Conservation (phyloP, 2,329 filamentous ascomycete species). For the Epichloe glyceriae region DNA sequence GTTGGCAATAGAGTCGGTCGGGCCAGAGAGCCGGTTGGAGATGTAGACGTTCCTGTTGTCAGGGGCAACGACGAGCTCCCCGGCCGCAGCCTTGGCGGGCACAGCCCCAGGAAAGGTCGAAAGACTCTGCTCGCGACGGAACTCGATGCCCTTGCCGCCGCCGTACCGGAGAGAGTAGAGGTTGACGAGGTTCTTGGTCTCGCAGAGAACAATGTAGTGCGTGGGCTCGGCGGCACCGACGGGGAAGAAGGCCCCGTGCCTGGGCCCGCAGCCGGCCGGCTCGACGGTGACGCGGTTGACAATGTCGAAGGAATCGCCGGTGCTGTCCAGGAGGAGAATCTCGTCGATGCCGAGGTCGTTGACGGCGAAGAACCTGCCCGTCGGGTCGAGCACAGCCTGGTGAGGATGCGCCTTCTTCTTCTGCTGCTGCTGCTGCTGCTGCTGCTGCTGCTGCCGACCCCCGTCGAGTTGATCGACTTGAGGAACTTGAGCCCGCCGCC, state of each 20-base stretch:
- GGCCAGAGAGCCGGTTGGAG: slow-evolving; percentile 35
- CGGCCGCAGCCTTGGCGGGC: slow-evolving; percentile 27
- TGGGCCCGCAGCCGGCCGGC: slow-evolving; percentile 31
- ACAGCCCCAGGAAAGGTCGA: slow-evolving; percentile 27
- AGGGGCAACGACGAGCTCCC: slow-evolving; percentile 29
- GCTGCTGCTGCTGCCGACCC: slow-evolving; percentile 10
- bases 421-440: slow-evolving; percentile 15
- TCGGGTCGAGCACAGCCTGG: slow-evolving; percentile 34
- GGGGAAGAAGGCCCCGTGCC: slow-evolving; percentile 36
- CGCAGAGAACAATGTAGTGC: slow-evolving; percentile 35
- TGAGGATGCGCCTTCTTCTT: slow-evolving; percentile 29
- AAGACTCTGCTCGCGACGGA: slow-evolving; percentile 24
- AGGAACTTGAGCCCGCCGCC: slow-evolving; percentile 23
- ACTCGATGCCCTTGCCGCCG: slow-evolving; percentile 18
- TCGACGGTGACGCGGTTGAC: slow-evolving; percentile 20
- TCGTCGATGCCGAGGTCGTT: slow-evolving; percentile 37
- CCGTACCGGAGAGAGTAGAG: slow-evolving; percentile 29
- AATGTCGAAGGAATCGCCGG: slow-evolving; percentile 26
- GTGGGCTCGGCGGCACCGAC: slow-evolving; percentile 20
- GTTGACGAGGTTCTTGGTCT: slow-evolving; percentile 31
- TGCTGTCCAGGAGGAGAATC: slow-evolving; percentile 32
- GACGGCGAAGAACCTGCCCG: slow-evolving; percentile 34
- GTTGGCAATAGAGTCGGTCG: slow-evolving; percentile 34
- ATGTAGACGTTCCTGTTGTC: slow-evolving; percentile 35
- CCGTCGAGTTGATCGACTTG: slow-evolving; percentile 23